phyloP scores from a whole-genome alignment of 257 asterid species.

The Plantago major region DNA sequence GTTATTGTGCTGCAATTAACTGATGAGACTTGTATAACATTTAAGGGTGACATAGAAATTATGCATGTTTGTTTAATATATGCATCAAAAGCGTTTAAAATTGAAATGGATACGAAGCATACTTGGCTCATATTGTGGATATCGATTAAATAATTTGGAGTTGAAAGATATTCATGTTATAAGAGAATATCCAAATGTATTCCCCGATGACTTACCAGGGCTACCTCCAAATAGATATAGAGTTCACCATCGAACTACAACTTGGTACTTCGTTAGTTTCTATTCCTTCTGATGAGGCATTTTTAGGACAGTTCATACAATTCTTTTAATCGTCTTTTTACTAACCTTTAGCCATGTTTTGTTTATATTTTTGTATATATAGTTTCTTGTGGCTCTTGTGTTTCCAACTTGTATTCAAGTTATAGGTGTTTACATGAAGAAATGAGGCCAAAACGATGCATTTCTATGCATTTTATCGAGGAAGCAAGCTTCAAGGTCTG shows the following conservation, averaged over 20 bases:
- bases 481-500: too few species aligned
- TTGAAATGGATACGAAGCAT: neutral
- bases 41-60: neutral
- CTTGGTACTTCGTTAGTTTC: neutral
- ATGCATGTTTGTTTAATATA: neutral
- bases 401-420: too few species aligned
- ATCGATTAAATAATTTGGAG: neutral
- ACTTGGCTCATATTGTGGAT: neutral
- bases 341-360: too few species aligned
- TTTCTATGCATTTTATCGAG: too few species aligned
- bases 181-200: slow-evolving; percentile 6
- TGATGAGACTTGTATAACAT: neutral
- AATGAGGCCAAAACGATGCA: too few species aligned
- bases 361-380: too few species aligned
- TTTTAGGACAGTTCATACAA: too few species aligned
- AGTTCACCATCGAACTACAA: neutral
- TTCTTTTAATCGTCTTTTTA: too few species aligned
- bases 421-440: too few species aligned
- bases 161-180: neutral
- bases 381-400: too few species aligned
- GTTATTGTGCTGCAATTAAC: neutral
- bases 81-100: neutral
- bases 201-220: neutral
- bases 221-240: too few species aligned
- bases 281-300: too few species aligned